Percentiles rank a stretch among this genome's conserved stretches.
These are phyloP conservation scores for Cornus florida DNA, from an alignment of 148 eudicot species.

Conservation along the genomic window DNA sequence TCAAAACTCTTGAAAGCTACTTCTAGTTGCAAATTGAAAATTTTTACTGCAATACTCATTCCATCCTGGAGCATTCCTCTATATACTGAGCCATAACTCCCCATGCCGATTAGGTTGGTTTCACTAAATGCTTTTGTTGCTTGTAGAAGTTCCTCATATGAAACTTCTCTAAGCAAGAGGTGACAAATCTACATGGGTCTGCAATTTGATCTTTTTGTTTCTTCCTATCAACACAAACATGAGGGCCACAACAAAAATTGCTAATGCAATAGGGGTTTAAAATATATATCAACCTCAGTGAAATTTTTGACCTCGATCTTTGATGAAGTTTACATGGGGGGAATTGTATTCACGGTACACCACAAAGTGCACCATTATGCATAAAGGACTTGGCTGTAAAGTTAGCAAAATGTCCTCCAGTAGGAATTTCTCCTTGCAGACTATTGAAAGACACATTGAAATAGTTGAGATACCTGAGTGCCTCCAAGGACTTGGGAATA, in stretches of 20 bases:
- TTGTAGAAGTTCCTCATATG: slow-evolving; percentile 9
- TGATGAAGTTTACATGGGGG: not conserved
- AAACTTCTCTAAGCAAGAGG: slow-evolving; percentile 8
- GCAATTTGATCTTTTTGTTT: too few species aligned
- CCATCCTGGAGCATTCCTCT: slow-evolving; percentile 9
- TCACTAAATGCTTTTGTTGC: slow-evolving; percentile 9
- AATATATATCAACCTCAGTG: slow-evolving; percentile 13
- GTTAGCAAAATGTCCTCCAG: not conserved
- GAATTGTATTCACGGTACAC: too few species aligned
- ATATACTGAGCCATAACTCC: not conserved
- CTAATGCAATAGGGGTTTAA: slow-evolving; percentile 7
- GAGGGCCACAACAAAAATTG: not conserved
- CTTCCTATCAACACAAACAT: not conserved
- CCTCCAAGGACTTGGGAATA: too few species aligned
- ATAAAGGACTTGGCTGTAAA: not conserved
- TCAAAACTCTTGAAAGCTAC: slow-evolving; percentile 27
- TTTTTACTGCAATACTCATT: slow-evolving; percentile 23
- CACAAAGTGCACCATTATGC: not conserved
- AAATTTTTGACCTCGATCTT: not conserved
- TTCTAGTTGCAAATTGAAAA: slow-evolving; percentile 19
- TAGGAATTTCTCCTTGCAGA: not conserved
- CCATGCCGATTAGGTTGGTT: not conserved
- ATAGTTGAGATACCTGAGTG: not conserved
- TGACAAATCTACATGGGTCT: too few species aligned
- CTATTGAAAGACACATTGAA: not conserved